Base-by-base conservation (phyloP, 768 basidiomycete genomes). In the Boletales sp. region DNA sequence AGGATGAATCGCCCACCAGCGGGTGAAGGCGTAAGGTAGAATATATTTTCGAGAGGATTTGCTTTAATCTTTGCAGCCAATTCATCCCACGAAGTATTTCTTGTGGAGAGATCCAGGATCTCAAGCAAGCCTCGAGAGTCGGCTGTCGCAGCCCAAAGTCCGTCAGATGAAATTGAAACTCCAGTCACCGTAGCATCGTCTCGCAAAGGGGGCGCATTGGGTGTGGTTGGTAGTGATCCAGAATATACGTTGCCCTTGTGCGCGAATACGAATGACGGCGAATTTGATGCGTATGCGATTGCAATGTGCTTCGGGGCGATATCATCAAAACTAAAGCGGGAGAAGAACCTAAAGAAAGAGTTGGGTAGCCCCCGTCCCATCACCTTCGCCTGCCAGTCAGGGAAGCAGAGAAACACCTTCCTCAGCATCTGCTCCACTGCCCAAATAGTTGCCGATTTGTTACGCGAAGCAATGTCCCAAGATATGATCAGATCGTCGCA, bases 161-260 rank as follows among this genome's bases (percentile, higher is more conserved):
- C 64, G 39, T 68, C 57, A 0, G 46, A 39, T 5, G 65, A 66
- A 21, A 66, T 31, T 1, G 61, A 49, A 32, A 61, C 21, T 3
- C 10, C 41, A 14, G 36, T 50, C 6, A 34, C 7, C 0, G 11
- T 32, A 3, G 8, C 1, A 10, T 11, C 0, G 15, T 25, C 8
- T 14, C 37, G 37, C 7, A 46, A 1, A 9, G 56, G 46, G 4
- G 41, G 7, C 8, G 1, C 34, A 17, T 41, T 15, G 21, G 48
- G 15, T 1, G 36, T 44, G 12, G 13, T 13, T 0, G 44, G 44
- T 8, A 57, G 25, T 3, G 41, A 39, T 1, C 49, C 58, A 0
- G 8, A 0, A 8, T 41, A 55, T 13, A 51, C 13, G 34, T 1
- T 7, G 11, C 7, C 38, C 0, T 7, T 1, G n/a, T 12, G 10